Conservation (phyloP, 768 basidiomycete species). For the Infundibulicybe gibba region DNA sequence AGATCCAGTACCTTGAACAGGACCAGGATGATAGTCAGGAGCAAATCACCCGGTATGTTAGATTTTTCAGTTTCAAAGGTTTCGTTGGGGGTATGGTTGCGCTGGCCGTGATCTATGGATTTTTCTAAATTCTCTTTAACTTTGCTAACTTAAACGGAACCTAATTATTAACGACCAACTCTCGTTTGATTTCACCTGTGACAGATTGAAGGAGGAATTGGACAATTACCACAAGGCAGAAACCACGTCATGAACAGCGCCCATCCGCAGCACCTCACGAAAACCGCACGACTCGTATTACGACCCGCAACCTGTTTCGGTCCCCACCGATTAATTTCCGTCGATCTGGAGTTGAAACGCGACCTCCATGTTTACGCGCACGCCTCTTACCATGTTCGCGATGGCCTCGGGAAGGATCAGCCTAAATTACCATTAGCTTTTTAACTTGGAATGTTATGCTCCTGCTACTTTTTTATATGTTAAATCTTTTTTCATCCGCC, state of each 20-base stretch:
- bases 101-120: conserved; percentile 53
- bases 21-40: conserved; percentile 77
- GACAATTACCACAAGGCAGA: conserved; percentile 33
- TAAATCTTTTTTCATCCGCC: no score
- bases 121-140: conserved; percentile 29
- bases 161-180: conserved; percentile 34
- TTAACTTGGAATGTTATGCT: no score
- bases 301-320: background rate
- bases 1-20: conserved; percentile 75
- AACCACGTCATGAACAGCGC: conserved; percentile 13
- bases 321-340: background rate
- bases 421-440: no score
- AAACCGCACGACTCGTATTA: background rate
- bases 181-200: conserved; percentile 18
- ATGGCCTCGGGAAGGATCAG: no score
- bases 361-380: background rate
- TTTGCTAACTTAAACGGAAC: conserved; percentile 18
- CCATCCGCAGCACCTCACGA: background rate
- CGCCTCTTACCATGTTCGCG: background rate
- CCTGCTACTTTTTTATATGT: no score
- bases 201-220: conserved; percentile 70
- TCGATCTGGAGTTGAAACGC: background rate
- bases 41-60: conserved; percentile 75
- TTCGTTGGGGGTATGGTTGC: conserved; percentile 48
- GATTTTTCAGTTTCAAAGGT: conserved; percentile 55